Evolutionary conservation across 2,329 filamentous ascomycete species (phyloP), one percentile per base, ranked within the genome.

Genomic region (Exophiala sideris): DNA sequence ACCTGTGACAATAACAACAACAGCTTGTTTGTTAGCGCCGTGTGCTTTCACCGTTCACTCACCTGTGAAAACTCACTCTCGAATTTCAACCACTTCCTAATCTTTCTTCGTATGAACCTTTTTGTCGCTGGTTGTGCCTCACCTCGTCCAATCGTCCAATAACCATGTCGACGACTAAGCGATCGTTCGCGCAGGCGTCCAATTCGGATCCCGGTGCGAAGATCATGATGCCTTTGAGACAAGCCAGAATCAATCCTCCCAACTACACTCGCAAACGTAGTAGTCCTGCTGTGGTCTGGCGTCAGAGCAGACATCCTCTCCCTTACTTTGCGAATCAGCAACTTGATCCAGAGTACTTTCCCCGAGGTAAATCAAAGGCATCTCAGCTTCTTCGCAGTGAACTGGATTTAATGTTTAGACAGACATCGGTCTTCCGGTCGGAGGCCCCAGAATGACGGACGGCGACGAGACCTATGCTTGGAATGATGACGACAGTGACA

Each of bases 271-370:
- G 41, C 10, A 44, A 29, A 44, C 41, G 41, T 11, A 20, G 21
- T 24, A 12, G 44, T 34, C 53, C 57, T 2, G n/a, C 47, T 10
- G 48, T 55, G 7, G 53, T 57, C 32, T 35, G 24, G 18, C 48
- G 29, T 7, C 54, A 60, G 40, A 60, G 57, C 40, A 41, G 24
- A 18, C 45, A 49, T 29, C 45, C 36, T 14, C 56, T 64, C 21
- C 63, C 63, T 9, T 65, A 63, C 47, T 65, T 65, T 44, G 61
- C 59, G 12, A 59, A 65, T 48, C 52, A 62, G 21, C 50, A 59
- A 34, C 61, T 65, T 12, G 58, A 65, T 36, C 56, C 52, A 6
- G 42, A 36, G n/a, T 53, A 56, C 24, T 65, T 61, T 34, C 57
- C 63, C 29, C 20, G 6, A n/a, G 48, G 63, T 62, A 52, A 42